Base-by-base conservation (phyloP, 1,284 basidiomycete species). In the Apiotrichum gamsii region DNA sequence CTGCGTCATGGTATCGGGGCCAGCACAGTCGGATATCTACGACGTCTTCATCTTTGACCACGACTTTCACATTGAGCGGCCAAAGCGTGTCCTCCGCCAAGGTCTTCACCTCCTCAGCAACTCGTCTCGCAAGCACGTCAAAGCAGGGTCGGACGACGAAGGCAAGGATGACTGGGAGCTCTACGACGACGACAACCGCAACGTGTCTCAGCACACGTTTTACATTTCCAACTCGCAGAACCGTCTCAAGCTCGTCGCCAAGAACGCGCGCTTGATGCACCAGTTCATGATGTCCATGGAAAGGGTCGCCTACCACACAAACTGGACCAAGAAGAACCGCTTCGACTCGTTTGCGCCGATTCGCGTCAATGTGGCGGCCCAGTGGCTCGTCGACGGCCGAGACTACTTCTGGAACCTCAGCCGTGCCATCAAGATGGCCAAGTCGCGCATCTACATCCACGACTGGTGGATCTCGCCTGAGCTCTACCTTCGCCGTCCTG, bases 401-500 rank as follows among this genome's bases (percentile, higher is more conserved):
- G 91, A 96, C 67, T 96, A 96, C 66, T 93, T 90, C 73, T 96
- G 91, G 93, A 94, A 94, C 65, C 74, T 98, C n/a, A 90, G 89
- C 25, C 81, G 90, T 39, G 94, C 95, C 0, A 86, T 98, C 43
- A 76, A 88, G 41, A 80, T 95, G 59, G 94, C 95, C 3, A 86
- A 85, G 64, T 87, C 95, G 60, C 80, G 77, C 20, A 88, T 93
- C 51, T 90, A 90, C 64, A 94, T 95, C 33, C 90, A 95, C 64
- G 90, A 91, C 71, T 95, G 91, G 91, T 95, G 90, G 90, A 61
- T 72, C 39, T 70, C 60, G 33, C 61, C 72, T 80, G 90, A 95
- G 69, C 72, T 96, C 18, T 83, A 88, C 55, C 72, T 95, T 70
- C 82, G 93, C 28, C 78, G 90, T 38, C 90, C 90, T 0, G 77